These are phyloP conservation scores for Ogataea ramenticola DNA, from an alignment of 805 yeast species.

Conservation along the genomic window DNA sequence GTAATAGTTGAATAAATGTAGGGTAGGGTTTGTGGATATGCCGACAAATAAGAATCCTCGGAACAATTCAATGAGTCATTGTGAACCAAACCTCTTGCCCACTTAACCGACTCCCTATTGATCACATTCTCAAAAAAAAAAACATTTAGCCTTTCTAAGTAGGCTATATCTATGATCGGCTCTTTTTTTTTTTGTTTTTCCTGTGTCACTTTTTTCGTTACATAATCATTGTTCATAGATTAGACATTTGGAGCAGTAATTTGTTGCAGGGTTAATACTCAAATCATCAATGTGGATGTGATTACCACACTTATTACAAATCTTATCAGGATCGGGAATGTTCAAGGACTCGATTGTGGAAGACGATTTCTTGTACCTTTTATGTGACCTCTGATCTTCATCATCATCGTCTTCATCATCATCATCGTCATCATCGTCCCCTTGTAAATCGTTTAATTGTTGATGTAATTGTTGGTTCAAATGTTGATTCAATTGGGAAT, in stretches of 20 bases:
- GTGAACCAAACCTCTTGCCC: background rate
- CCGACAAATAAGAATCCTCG: background rate
- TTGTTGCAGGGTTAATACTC: constrained; percentile 19
- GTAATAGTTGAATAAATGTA: background rate
- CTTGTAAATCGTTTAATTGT: background rate
- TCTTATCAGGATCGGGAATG: constrained; percentile 21
- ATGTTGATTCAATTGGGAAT: constrained; percentile 24
- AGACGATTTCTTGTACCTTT: constrained; percentile 2
- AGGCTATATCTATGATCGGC: no score
- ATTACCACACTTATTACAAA: constrained; percentile 20
- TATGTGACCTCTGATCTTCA: background rate
- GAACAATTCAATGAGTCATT: background rate
- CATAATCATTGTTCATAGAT: no score
- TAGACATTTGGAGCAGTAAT: constrained; percentile 19
- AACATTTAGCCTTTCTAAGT: no score
- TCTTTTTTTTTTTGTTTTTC: no score
- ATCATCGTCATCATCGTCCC: constrained; percentile 8
- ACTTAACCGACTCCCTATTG: background rate
- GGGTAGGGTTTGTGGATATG: no score
- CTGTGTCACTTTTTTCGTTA: no score
- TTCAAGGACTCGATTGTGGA: constrained; percentile 9
- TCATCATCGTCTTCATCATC: constrained; percentile 2
- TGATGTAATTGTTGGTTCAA: constrained; percentile 21
- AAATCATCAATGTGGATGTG: constrained; percentile 21
- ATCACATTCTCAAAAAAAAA: no score